These are phyloP conservation scores for Vigna angularis DNA, from an alignment of 306 rosid genomes.

Conservation along the genomic window DNA sequence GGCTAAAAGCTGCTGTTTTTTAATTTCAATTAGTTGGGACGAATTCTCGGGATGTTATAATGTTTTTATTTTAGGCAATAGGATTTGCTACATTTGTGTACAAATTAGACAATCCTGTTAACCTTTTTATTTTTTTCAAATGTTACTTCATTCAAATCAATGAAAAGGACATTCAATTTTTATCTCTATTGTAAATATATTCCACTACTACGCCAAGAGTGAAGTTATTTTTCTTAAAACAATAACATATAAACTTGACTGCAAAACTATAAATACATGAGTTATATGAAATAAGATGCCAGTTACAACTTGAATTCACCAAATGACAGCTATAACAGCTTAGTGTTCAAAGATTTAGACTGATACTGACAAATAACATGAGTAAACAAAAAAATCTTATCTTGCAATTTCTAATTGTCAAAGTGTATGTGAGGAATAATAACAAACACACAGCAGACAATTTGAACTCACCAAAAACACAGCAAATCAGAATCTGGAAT, in stretches of 20 bases:
- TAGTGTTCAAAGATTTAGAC: not conserved
- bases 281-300: not conserved
- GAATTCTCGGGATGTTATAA: constrained; percentile 40
- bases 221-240: too few relatives aligned
- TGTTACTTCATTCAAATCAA: constrained; percentile 33
- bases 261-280: too few relatives aligned
- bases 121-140: not conserved
- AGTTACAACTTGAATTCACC: too few relatives aligned
- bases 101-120: constrained; percentile 46
- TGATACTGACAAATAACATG: constrained; percentile 1
- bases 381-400: not conserved
- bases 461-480: too few relatives aligned
- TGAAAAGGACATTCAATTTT: constrained; percentile 36
- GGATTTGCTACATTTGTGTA: constrained; percentile 38
- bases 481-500: too few relatives aligned
- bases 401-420: not conserved
- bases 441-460: too few relatives aligned
- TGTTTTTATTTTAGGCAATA: constrained; percentile 24
- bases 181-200: too few relatives aligned
- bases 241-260: too few relatives aligned
- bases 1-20: constrained; percentile 53
- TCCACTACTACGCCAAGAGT: too few relatives aligned
- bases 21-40: constrained; percentile 29
- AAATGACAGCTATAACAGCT: too few relatives aligned
- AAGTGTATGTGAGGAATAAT: too few relatives aligned